phyloP scores from a whole-genome alignment of 1,284 basidiomycete genomes.

The Puccinia coronata region DNA sequence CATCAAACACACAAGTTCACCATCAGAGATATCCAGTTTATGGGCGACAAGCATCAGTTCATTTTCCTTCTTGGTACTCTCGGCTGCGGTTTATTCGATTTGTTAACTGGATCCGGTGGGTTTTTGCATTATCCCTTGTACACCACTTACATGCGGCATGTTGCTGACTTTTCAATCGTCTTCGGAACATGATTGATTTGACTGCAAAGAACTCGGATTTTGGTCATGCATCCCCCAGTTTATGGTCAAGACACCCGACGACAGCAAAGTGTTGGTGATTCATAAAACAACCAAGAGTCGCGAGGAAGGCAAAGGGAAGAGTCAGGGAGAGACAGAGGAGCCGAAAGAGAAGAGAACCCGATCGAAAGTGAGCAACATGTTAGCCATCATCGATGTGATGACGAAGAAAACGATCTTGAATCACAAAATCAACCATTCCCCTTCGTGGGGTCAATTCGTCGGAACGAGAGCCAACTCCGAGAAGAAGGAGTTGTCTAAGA shows the following conservation, averaged over 20 bases:
- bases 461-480: not conserved
- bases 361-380: conserved; percentile 2
- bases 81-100: conserved; percentile 9
- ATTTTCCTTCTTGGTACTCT: conserved; percentile 22
- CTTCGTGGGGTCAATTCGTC: not conserved
- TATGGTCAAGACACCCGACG: conserved; percentile 23
- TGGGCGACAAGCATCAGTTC: conserved; percentile 25
- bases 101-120: conserved; percentile 26
- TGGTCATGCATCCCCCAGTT: conserved; percentile 21
- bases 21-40: conserved; percentile 3
- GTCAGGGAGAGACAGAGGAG: not conserved
- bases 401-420: conserved; percentile 16
- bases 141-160: not conserved
- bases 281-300: not conserved
- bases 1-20: not conserved
- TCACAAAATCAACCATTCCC: not conserved
- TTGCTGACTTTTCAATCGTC: not conserved
- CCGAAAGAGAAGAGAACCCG: not conserved
- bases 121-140: not conserved
- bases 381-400: conserved; percentile 24
- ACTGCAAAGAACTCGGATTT: conserved; percentile 19
- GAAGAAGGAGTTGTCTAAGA: not conserved
- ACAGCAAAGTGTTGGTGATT: not conserved
- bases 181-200: not conserved
- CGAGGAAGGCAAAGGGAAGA: not conserved